These are phyloP conservation scores for Discostella stelligeroides DNA, from an alignment of 108 stramenopile species.

Conservation along the genomic window DNA sequence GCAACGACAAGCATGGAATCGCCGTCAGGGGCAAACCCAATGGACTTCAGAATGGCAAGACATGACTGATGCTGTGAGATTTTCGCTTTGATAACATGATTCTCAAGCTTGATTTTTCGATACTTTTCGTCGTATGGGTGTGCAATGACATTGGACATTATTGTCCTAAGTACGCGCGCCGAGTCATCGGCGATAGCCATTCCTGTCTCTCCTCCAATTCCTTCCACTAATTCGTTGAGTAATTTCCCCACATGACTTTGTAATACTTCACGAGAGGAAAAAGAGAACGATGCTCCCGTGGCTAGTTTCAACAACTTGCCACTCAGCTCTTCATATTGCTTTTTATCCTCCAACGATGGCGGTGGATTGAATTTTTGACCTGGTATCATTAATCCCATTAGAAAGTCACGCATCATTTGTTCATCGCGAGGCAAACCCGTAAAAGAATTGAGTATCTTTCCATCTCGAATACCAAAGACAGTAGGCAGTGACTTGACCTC, in stretches of 20 bases:
- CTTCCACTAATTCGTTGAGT: slow-evolving; percentile 66
- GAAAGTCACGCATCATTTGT: slow-evolving; percentile 72
- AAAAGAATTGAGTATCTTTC: slow-evolving; percentile 81
- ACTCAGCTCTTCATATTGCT: slow-evolving; percentile 66
- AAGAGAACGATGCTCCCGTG: slow-evolving; percentile 76
- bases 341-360: slow-evolving; percentile 56
- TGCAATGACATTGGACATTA: slow-evolving; percentile 71
- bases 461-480: slow-evolving; percentile 82
- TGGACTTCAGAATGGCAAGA: slow-evolving; percentile 64
- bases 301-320: slow-evolving; percentile 71
- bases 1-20: slow-evolving; percentile 54
- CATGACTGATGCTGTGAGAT: slow-evolving; percentile 55
- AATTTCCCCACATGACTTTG: slow-evolving; percentile 54
- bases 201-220: slow-evolving; percentile 39
- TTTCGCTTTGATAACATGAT: slow-evolving; percentile 69
- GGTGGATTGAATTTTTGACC: slow-evolving; percentile 63
- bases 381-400: slow-evolving; percentile 79
- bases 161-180: slow-evolving; percentile 65
- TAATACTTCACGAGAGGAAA: slow-evolving; percentile 73
- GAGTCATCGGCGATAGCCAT: slow-evolving; percentile 74
- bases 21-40: slow-evolving; percentile 63
- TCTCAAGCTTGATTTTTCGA: slow-evolving; percentile 75
- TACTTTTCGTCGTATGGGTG: slow-evolving; percentile 76
- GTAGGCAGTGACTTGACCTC: slow-evolving; percentile 86
- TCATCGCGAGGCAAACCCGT: slow-evolving; percentile 82